Evolutionary conservation across 768 basidiomycete genomes (phyloP).

Genomic region (Boletus reticuloceps): DNA sequence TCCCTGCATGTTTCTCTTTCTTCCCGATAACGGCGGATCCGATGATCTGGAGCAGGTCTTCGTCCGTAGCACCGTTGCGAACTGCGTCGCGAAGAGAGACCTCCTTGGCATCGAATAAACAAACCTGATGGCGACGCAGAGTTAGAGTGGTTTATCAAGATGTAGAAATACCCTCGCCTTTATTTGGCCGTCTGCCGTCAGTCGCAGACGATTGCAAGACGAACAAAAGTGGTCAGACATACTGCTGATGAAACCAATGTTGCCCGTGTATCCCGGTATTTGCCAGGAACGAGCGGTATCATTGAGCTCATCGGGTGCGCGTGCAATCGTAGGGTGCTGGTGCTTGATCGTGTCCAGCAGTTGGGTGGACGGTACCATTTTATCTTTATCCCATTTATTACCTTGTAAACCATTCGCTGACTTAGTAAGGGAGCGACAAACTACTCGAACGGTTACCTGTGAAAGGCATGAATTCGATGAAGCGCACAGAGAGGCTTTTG

Average conservation of each 20-base stretch:
- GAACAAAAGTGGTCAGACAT: constrained; percentile 94
- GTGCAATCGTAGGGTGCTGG: constrained; percentile 49
- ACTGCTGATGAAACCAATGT: constrained; percentile 86
- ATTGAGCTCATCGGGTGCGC: constrained; percentile 63
- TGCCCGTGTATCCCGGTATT: constrained; percentile 68
- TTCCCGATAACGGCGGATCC: constrained; percentile 65
- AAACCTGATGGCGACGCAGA: constrained; percentile 52
- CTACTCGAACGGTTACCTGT: constrained; percentile 48
- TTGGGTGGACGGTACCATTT: constrained; percentile 76
- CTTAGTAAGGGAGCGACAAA: constrained; percentile 3
- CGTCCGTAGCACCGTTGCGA: constrained; percentile 62
- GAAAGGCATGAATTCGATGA: constrained; percentile 96
- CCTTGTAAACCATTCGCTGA: constrained; percentile 40
- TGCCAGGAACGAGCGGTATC: constrained; percentile 82
- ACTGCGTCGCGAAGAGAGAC: constrained; percentile 77
- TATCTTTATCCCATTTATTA: constrained; percentile 80
- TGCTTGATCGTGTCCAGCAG: constrained; percentile 51
- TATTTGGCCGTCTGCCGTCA: constrained; percentile 90
- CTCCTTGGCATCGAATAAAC: constrained; percentile 82
- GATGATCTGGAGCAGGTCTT: constrained; percentile 57
- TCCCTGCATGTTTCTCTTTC: constrained; percentile 80
- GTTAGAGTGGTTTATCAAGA: constrained; percentile 1
- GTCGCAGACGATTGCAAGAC: constrained; percentile 77
- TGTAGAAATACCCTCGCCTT: constrained; percentile 49
- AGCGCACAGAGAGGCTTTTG: constrained; percentile 65